Evolutionary conservation across 1,139 yeast species (phyloP).

Genomic region (Nadsonia starkeyi-henricii): DNA sequence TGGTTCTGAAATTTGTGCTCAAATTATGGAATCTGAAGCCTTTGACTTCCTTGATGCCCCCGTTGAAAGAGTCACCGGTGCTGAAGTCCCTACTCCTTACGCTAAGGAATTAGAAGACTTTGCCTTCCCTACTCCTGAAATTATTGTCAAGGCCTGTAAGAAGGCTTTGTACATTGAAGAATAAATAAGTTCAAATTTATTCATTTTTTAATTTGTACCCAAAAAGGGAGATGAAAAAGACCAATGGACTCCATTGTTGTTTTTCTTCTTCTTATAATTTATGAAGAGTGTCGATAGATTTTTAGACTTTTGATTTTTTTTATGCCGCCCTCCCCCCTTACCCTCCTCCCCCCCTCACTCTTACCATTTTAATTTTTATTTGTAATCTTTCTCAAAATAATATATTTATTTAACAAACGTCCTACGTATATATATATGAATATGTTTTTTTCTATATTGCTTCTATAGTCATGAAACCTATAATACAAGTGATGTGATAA

Average conservation of each 20-base stretch:
- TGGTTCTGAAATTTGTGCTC: conserved; percentile 96
- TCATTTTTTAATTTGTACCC: too few species aligned
- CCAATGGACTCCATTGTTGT: too few species aligned
- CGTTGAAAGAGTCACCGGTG: conserved; percentile 96
- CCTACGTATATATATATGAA: too few species aligned
- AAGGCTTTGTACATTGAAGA: conserved; percentile 64
- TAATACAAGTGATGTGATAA: neutral
- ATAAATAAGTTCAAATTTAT: conserved; percentile 10
- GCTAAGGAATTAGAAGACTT: conserved; percentile 93
- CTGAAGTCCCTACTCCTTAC: conserved; percentile 98
- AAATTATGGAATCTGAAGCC: conserved; percentile 96
- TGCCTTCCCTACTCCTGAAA: conserved; percentile 95
- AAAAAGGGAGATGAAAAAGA: too few species aligned
- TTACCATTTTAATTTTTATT: too few species aligned
- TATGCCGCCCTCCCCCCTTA: too few species aligned
- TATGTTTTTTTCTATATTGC: neutral
- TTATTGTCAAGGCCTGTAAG: conserved; percentile 81
- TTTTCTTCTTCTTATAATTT: too few species aligned
- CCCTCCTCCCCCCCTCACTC: too few species aligned
- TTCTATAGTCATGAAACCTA: neutral
- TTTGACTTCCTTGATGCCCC: conserved; percentile 98
- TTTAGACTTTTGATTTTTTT: too few species aligned
- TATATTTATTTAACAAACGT: too few species aligned
- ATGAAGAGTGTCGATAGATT: too few species aligned
- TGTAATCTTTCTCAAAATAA: too few species aligned